Base-by-base conservation (phyloP, 2,329 filamentous ascomycete species). In the Hirsutella rhossiliensis region DNA sequence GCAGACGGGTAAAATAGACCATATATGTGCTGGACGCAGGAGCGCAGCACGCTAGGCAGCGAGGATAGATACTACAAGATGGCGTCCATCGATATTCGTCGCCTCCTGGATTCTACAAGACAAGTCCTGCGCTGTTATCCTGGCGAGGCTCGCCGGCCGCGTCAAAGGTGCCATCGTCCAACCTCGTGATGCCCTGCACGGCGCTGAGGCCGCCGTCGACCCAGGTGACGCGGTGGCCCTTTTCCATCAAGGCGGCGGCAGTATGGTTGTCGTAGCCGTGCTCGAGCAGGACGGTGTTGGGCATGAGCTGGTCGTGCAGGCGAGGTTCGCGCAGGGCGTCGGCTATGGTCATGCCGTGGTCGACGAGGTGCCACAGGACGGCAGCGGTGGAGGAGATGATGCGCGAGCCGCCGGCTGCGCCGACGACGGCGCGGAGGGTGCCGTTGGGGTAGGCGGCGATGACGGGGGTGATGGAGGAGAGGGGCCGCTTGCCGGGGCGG, bases 361-460 rank as follows among this genome's bases (percentile, higher is more conserved):
- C 82, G 3, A 94, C 65, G 6, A 86, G 71, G 55, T 87, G 76
- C 64, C 85, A 82, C 5, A 88, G 65, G 34, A 80, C 80, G 57
- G 87, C 85, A 8, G 87, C 72, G 0, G 84, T 89, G 3, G 84
- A 67, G 0, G 86, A 90, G 57, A 89, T 87, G 65, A 95, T 95
- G 27, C 85, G 75, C 18, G 79, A 85, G 3, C 87, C 88, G 29
- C 88, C 88, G 0, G 87, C 86, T 0, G 86, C 82, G 36, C 87
- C 87, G 8, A 85, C 73, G 44, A 78, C 68, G 45, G 84, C 76
- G 56, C 81, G 82, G 1, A 94, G 70, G 1, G 68, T 72, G 17
- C 78, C 75, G 53, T 82, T 73, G 3, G 74, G 65, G 46, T 74
- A 66, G 44, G 83, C 78, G 50, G 82, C 76, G 42, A 94, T 89